Evolutionary conservation across 345 rosid genomes (phyloP).

Genomic region (Populus pruinosa): DNA sequence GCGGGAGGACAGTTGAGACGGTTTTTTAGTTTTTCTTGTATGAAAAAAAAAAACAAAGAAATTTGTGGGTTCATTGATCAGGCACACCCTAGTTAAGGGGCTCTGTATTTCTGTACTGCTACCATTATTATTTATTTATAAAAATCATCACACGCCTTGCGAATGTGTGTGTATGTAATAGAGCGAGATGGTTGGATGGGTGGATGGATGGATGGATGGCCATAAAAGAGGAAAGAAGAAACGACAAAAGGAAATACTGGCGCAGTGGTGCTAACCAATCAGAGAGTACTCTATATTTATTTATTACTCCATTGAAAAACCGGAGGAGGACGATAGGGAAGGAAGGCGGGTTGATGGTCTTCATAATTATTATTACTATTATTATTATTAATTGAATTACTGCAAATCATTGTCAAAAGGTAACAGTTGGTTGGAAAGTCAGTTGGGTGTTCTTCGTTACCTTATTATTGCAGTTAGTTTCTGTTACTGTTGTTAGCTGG

Average conservation of each 20-base stretch:
- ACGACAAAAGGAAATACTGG: background rate
- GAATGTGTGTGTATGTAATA: background rate
- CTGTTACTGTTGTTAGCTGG: background rate
- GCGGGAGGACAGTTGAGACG: constrained; percentile 16
- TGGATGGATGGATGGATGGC: too few relatives aligned
- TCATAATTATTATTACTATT: too few relatives aligned
- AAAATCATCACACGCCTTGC: background rate
- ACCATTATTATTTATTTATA: too few relatives aligned
- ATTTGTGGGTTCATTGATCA: background rate
- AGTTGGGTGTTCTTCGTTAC: background rate
- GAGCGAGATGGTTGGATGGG: background rate
- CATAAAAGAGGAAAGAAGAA: background rate
- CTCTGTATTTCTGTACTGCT: background rate
- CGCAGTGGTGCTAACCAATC: background rate
- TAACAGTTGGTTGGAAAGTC: background rate
- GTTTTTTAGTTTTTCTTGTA: background rate
- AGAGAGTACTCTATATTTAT: background rate
- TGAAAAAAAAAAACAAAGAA: background rate
- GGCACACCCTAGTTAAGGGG: background rate
- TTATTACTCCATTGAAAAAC: background rate
- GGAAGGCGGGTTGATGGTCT: background rate
- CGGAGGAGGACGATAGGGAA: background rate
- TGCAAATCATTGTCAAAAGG: background rate
- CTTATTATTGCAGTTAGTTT: background rate
- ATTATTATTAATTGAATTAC: too few relatives aligned